Evolutionary conservation across 768 basidiomycete species (phyloP), one percentile per base, ranked within the genome.

Genomic region (Pleurotus sapidus): DNA sequence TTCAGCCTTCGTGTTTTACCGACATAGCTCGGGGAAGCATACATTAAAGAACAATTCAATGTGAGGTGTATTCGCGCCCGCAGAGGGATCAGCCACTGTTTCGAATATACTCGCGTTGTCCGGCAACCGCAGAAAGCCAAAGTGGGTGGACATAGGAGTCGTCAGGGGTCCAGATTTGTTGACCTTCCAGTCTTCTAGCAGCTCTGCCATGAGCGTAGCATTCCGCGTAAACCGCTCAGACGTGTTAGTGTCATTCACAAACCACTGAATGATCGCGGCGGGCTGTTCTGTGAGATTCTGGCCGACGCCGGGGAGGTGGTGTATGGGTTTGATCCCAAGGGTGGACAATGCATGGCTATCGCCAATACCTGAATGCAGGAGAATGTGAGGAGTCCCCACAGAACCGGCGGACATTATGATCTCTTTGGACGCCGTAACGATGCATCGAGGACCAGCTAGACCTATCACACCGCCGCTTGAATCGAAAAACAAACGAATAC

Each of bases 51-150:
- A 77, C 76, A 40, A 64, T 66, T 74, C 60, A 0, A n/a, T n/a
- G n/a, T n/a, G n/a, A n/a, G n/a, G n/a, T n/a, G 73, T 57, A 17
- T 64, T 63, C 8, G 70, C 67, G 0, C 78, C 77, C 37, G 73
- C 61, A 2, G 74, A 59, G 23, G 76, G 76, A 59, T 77, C 76
- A 2, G 61, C 49, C 17, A 64, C 63, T 7, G 55, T 60, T 15
- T 69, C 45, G 53, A 73, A 69, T 24, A 76, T 64, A 5, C 70
- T 51, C 3, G n/a, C n/a, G n/a, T n/a, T n/a, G n/a, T n/a, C n/a
- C n/a, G n/a, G n/a, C n/a, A n/a, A n/a, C n/a, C n/a, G n/a, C n/a
- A n/a, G 71, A 59, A 42, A 72, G 14, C 49, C 64, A 4, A 61
- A 0, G 6, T 68, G 64, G 11, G 48, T 65, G 0, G 27, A 17